Conservation (phyloP, 2,329 filamentous ascomycete genomes). For the Botryotinia globosa region DNA sequence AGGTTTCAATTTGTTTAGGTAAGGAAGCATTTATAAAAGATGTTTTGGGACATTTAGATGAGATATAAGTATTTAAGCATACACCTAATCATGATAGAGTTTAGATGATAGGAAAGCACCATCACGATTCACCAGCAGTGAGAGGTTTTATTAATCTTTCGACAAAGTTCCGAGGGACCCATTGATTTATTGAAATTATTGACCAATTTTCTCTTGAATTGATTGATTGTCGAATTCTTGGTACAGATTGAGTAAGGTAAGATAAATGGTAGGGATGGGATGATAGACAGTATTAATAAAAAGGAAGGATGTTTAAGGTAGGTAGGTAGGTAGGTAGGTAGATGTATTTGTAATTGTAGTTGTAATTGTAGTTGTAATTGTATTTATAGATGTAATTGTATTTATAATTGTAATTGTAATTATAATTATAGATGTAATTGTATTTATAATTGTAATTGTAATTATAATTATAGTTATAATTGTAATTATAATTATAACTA, state of each 20-base stretch:
- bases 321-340: too few species aligned
- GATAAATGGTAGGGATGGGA: not conserved
- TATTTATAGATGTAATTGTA: too few species aligned
- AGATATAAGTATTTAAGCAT: conserved; percentile 1
- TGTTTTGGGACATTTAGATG: conserved; percentile 28
- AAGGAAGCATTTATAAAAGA: conserved; percentile 35
- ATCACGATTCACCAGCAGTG: not conserved
- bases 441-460: too few species aligned
- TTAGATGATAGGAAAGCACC: not conserved
- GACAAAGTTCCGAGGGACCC: not conserved
- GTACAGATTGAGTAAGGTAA: not conserved
- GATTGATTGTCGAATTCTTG: not conserved
- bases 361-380: too few species aligned
- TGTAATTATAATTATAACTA: too few species aligned
- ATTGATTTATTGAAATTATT: not conserved
- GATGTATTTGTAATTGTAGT: too few species aligned
- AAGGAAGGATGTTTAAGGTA: too few species aligned
- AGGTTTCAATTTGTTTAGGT: not conserved
- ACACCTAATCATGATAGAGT: conserved; percentile 6
- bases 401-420: too few species aligned
- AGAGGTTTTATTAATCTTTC: not conserved
- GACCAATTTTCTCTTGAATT: not conserved
- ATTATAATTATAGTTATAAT: too few species aligned
- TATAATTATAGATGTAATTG: too few species aligned
- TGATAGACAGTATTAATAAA: not conserved